phyloP scores from a whole-genome alignment of 371 early-diverging fungal species.

The Umbelopsis sp. region DNA sequence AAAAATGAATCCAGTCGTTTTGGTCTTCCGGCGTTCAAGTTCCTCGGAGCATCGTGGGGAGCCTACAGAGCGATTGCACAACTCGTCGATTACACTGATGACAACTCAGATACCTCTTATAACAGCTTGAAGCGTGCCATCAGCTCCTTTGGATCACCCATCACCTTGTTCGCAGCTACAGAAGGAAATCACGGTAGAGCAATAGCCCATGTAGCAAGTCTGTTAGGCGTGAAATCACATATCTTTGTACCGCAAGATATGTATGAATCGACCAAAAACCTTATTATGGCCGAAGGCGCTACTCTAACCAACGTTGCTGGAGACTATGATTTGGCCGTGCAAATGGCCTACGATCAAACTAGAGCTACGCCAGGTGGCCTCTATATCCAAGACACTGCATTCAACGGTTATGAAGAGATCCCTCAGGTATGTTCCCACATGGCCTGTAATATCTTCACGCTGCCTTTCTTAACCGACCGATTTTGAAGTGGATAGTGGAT shows the following conservation, averaged over 20 bases:
- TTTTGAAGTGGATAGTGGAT: background rate
- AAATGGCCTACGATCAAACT: background rate
- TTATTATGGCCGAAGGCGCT: background rate
- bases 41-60: too few species aligned
- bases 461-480: too few species aligned
- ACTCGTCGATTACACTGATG: too few species aligned
- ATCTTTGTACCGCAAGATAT: background rate
- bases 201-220: background rate
- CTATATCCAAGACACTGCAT: background rate
- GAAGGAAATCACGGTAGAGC: background rate
- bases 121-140: too few species aligned
- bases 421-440: background rate
- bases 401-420: background rate
- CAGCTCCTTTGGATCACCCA: background rate
- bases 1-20: too few species aligned
- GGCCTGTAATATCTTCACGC: too few species aligned
- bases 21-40: too few species aligned
- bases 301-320: background rate
- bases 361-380: background rate
- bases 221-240: background rate
- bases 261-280: background rate
- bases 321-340: background rate
- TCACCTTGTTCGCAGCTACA: background rate
- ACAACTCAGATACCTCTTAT: too few species aligned
- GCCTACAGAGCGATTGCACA: too few species aligned